phyloP scores from a whole-genome alignment of 75 land plant genomes.

The Adiantum capillusveneris region DNA sequence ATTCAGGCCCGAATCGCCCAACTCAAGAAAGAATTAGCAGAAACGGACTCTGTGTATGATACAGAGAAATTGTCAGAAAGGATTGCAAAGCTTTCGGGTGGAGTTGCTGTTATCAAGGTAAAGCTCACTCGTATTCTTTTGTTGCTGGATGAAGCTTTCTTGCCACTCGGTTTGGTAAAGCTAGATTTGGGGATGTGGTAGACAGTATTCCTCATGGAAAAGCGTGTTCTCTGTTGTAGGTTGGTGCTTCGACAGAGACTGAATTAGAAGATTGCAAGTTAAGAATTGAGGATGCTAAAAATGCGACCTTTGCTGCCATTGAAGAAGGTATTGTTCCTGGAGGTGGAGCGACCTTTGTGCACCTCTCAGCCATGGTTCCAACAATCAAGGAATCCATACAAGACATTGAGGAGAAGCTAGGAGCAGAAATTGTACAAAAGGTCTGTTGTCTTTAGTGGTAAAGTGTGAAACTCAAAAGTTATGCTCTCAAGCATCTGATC shows the following conservation, averaged over 20 bases:
- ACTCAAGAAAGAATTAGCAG: conserved; percentile 63
- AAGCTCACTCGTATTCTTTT: not conserved
- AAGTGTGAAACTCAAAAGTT: not conserved
- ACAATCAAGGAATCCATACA: conserved; percentile 60
- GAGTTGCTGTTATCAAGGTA: conserved; percentile 90
- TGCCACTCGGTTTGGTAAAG: not conserved
- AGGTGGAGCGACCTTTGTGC: conserved; percentile 90
- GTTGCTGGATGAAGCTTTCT: not conserved
- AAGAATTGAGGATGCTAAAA: conserved; percentile 91
- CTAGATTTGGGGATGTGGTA: not conserved
- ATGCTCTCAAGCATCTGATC: not conserved
- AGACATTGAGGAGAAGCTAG: conserved; percentile 81
- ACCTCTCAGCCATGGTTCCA: conserved; percentile 70
- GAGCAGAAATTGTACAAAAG: conserved; percentile 91
- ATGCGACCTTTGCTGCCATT: conserved; percentile 93
- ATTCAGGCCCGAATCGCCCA: conserved; percentile 78
- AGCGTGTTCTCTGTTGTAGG: conserved; percentile 29
- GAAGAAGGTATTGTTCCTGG: conserved; percentile 96
- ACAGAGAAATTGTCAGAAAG: no score
- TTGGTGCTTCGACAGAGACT: conserved; percentile 84
- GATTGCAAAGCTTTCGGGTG: conserved; percentile 91
- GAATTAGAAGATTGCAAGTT: conserved; percentile 92
- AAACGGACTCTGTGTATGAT: conserved; percentile 79
- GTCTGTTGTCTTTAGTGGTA: no score
- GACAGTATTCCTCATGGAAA: not conserved